phyloP scores from a whole-genome alignment of 2,329 filamentous ascomycete genomes.

The Rhinocladiella mackenziei region DNA sequence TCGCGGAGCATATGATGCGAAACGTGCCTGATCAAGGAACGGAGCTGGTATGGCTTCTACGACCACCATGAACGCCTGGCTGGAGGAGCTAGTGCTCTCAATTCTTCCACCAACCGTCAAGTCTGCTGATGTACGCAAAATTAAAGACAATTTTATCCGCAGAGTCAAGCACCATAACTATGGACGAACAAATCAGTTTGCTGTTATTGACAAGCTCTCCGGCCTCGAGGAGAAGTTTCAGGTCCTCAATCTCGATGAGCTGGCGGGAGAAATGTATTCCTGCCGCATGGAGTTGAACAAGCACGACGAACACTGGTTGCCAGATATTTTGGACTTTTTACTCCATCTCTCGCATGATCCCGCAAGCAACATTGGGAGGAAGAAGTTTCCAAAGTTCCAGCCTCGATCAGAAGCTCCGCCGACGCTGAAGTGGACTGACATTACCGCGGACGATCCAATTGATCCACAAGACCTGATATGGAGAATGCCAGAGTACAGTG shows the following conservation, averaged over 20 bases:
- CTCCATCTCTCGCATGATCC: conserved; percentile 79
- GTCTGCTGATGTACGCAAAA: conserved; percentile 10
- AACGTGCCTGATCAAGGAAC: conserved; percentile 1
- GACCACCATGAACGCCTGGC: conserved; percentile 28
- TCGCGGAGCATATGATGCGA: conserved; percentile 11
- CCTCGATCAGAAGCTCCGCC: conserved; percentile 45
- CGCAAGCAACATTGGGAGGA: conserved; percentile 62
- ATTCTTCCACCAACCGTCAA: conserved; percentile 14
- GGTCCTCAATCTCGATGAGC: conserved; percentile 70
- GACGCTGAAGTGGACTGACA: conserved; percentile 70
- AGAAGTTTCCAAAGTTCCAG: conserved; percentile 57
- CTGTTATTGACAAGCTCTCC: conserved; percentile 60
- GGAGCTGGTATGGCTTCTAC: conserved; percentile 28
- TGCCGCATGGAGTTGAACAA: conserved; percentile 58
- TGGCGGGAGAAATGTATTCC: conserved; percentile 65
- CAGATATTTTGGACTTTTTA: conserved; percentile 74
- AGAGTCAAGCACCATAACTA: conserved; percentile 45
- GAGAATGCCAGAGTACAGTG: conserved; percentile 63
- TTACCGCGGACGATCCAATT: conserved; percentile 72
- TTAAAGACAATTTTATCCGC: conserved; percentile 25
- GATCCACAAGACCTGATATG: conserved; percentile 64
- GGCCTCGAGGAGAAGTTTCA: conserved; percentile 84
- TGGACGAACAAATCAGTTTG: conserved; percentile 70
- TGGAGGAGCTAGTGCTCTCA: conserved; percentile 25
- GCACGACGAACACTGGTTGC: conserved; percentile 61